Evolutionary conservation across 192 early-diverging fungal species (phyloP).

Genomic region (Umbelopsis sp.): DNA sequence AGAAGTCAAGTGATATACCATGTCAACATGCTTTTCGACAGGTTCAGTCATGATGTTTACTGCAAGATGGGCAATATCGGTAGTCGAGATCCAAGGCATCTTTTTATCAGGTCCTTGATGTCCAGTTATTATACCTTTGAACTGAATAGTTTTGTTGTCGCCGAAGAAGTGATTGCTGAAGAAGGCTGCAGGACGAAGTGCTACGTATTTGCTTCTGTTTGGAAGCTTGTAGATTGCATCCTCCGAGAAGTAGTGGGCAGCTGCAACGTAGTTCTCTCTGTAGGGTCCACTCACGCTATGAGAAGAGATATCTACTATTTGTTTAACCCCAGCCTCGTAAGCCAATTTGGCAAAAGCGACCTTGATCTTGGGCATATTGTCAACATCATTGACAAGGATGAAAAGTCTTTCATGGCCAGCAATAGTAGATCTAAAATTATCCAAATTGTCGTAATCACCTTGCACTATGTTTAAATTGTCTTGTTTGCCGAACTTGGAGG

Average conservation of each 20-base stretch:
- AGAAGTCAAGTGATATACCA: neutral
- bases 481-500: neutral
- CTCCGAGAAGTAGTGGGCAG: neutral
- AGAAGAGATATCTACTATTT: constrained; percentile 1
- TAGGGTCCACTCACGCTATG: neutral
- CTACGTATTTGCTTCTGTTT: neutral
- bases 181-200: neutral
- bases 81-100: neutral
- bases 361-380: neutral
- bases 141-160: neutral
- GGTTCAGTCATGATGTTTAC: neutral
- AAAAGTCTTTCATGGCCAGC: constrained; percentile 17
- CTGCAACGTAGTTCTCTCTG: neutral
- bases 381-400: neutral
- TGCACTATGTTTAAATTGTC: neutral
- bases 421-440: neutral
- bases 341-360: neutral
- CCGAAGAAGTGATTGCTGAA: constrained; percentile 1
- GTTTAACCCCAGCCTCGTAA: neutral
- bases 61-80: neutral
- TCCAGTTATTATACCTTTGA: neutral
- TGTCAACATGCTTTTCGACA: constrained; percentile 4
- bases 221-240: neutral
- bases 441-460: neutral
- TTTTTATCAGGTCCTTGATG: neutral